These are phyloP conservation scores for Fusarium multiceps DNA, from an alignment of 2,329 filamentous ascomycete genomes.

Conservation along the genomic window DNA sequence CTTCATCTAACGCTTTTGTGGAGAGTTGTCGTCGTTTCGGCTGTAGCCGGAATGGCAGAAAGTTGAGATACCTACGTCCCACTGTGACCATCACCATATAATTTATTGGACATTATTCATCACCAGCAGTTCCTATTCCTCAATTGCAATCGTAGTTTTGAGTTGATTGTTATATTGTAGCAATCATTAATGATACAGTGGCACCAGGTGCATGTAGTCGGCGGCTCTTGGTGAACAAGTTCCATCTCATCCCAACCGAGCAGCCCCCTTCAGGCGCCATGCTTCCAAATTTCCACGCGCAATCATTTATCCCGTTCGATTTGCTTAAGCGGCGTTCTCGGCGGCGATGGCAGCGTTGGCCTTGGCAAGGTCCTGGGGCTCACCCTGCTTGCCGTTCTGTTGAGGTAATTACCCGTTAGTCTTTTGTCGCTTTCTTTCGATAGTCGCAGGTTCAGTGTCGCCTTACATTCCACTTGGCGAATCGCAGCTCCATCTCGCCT, in stretches of 20 bases:
- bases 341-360: constrained; percentile 60
- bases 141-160: constrained; percentile 29
- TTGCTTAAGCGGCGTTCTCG: constrained; percentile 53
- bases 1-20: constrained; percentile 29
- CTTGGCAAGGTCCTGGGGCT: constrained; percentile 76
- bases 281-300: constrained; percentile 41
- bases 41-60: constrained; percentile 42
- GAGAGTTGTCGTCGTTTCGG: constrained; percentile 36
- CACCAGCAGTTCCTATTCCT: constrained; percentile 5
- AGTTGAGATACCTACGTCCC: constrained; percentile 29
- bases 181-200: constrained; percentile 53
- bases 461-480: constrained; percentile 92
- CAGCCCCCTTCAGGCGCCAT: constrained; percentile 29
- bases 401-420: constrained; percentile 52
- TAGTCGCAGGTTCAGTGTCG: constrained; percentile 9
- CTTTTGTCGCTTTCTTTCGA: constrained; percentile 6
- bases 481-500: constrained; percentile 88
- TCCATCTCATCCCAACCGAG: constrained; percentile 36
- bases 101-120: constrained; percentile 12
- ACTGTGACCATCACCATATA: constrained; percentile 7
- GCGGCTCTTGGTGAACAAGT: constrained; percentile 40
- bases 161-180: constrained; percentile 48
- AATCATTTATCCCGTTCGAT: constrained; percentile 32
- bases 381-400: constrained; percentile 96
- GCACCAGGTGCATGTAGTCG: constrained; percentile 43